A percentile compares a stretch with the other conserved stretches of the same genome.
phyloP scores from a whole-genome alignment of 2,329 filamentous ascomycete genomes.

The Fusarium zealandicum region DNA sequence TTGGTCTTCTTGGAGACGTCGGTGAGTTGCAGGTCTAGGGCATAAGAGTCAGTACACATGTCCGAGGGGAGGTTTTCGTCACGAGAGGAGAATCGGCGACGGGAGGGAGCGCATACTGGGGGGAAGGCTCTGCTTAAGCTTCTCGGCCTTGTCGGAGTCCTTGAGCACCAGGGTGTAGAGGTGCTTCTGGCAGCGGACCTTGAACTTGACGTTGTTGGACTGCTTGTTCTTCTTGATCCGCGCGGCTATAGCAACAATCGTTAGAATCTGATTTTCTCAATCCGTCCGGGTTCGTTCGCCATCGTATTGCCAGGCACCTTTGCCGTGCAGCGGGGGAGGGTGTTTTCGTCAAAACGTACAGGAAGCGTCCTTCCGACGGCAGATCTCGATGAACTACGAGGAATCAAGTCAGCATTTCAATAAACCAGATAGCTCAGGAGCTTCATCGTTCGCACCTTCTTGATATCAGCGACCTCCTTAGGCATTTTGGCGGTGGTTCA shows the following conservation, averaged over 20 bases:
- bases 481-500: conserved; percentile 81
- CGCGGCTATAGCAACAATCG: conserved; percentile 64
- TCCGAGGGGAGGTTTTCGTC: background rate
- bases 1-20: conserved; percentile 64
- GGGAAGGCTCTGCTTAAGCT: conserved; percentile 98
- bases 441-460: conserved; percentile 65
- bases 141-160: conserved; percentile 99
- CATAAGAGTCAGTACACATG: conserved; percentile 11
- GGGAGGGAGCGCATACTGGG: conserved; percentile 74
- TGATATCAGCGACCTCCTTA: conserved; percentile 97
- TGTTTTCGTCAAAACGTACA: conserved; percentile 70
- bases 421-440: conserved; percentile 5
- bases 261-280: conserved; percentile 40
- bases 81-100: conserved; percentile 2
- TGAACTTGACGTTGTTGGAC: conserved; percentile 98
- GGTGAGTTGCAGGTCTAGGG: conserved; percentile 59
- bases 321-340: background rate
- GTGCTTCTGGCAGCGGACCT: conserved; percentile 97
- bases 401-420: conserved; percentile 43
- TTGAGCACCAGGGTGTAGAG: conserved; percentile 98
- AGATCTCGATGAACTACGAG: conserved; percentile 98
- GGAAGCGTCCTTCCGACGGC: conserved; percentile 98
- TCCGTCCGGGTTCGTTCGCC: conserved; percentile 19
- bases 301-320: conserved; percentile 4
- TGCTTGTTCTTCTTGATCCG: conserved; percentile 96